phyloP scores from a whole-genome alignment of 176 grass and related monocot species.

The Triticum aestivum region IWGSC_CS_RefSeq_v2.1 NC_057798.1:513551867-513552366 shows the following conservation, averaged over 20 bases:
- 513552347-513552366: neutral
- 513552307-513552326: conserved; percentile 38
- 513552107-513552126: conserved; percentile 3
- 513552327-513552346: neutral
- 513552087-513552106: neutral
- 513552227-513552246: conserved; percentile 41
- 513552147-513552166: conserved; percentile 53
- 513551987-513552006: neutral
- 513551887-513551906: neutral
- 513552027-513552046: neutral
- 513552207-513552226: conserved; percentile 53
- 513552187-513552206: conserved; percentile 56
- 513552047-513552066: neutral
- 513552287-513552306: conserved; percentile 32
- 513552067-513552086: neutral
- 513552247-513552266: conserved; percentile 26
- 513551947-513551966: neutral
- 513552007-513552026: neutral
- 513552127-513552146: conserved; percentile 40
- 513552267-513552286: conserved; percentile 53
- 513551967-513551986: neutral
- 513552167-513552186: conserved; percentile 66
- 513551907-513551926: neutral
- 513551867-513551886: neutral
- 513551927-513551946: neutral